Evolutionary conservation across 805 yeast species (phyloP), one percentile per base, ranked within the genome.

Genomic region (Dipodascopsis tothii): DNA sequence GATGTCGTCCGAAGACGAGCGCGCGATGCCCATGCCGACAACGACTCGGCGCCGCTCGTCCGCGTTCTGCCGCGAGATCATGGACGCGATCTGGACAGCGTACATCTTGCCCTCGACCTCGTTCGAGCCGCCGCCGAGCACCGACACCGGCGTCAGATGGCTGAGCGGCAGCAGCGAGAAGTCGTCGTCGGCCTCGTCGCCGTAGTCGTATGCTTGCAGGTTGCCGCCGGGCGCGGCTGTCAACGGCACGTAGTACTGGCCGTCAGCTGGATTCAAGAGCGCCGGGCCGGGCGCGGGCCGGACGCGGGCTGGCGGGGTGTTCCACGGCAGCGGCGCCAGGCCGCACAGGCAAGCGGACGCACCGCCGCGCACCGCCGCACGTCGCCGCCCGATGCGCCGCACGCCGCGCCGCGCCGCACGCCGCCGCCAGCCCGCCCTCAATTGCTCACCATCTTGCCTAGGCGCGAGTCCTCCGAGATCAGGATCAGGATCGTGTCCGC

Each of bases 401-500:
- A n/a, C n/a, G n/a, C n/a, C n/a, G n/a, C n/a, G n/a, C n/a, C n/a
- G n/a, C 30, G 9, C 14, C 14, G 9, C 9, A 25, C 9, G 30
- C 30, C 14, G 30, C 30, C 30, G 14, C 14, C 30, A 25, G 14
- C 9, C 11, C 14, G 14, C 11, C 9, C 14, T 14, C 14, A 25
- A 25, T 25, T 25, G 30, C 30, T 25, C 21, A 49, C 53, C 53
- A 49, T 46, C 21, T 46, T 49, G 20, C 53, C 53, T 18, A 49
- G 37, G 3, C 41, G 33, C 9, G 51, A 51, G 21, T 49, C 36
- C 17, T 36, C 38, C 9, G 52, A 36, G 16, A 49, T 33, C 30
- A 40, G 20, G 5, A 49, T 43, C 47, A 49, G 35, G 33, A 49
- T 46, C 41, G 44, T 46, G 35, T 49, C 51, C n/a, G 45, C 40